Base-by-base conservation (phyloP, 164 flowering plant genomes). In the Annona cherimola region DNA sequence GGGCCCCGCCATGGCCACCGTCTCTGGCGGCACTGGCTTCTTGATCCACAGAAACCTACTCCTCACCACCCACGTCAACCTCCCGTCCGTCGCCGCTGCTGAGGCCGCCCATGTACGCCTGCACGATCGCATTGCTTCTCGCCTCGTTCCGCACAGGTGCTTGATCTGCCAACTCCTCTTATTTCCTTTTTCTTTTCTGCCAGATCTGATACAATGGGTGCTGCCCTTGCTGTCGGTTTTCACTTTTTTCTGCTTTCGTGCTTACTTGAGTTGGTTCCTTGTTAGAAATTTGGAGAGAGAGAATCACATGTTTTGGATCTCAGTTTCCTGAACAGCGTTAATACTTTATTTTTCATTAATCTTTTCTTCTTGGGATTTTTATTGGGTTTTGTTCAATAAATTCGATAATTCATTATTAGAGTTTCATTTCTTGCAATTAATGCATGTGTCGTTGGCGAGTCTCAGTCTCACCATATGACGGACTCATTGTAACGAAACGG, bases 91-190 rank as follows among this genome's bases (percentile, higher is more conserved):
- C 1, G 71, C 88, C 8, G 88, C 87, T 2, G 94, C 93, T 3
- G 96, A 90, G 75, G 83, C 79, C 18, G 84, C 89, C 44, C 92
- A 92, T 87, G 90, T 95, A 91, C 88, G 85, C 50, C 85, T 92
- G 68, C 90, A 87, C 41, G 87, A 85, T 68, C 88, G 85, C 43
- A 83, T 82, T 63, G 69, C 87, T 9, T 98, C 97, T 14, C 79
- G 73, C 44, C 94, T 95, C 4, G 83, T 86, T 61, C 99, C 99
- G 69, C 93, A 92, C 77, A 92, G 99, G 99, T 93, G 18, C 42
- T 11, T 4, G 67, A 64, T 64, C n/a, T 14, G 4, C 3, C 16
- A 9, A 40, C 12, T 64, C 18, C 12, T 63, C 12, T 41, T 39
- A 35, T 35, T 4, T 14, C 18, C 42, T 11, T 14, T 63, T 63